Conservation (phyloP, 2,329 filamentous ascomycete genomes). For the Neodidymelliopsis sp. region DNA sequence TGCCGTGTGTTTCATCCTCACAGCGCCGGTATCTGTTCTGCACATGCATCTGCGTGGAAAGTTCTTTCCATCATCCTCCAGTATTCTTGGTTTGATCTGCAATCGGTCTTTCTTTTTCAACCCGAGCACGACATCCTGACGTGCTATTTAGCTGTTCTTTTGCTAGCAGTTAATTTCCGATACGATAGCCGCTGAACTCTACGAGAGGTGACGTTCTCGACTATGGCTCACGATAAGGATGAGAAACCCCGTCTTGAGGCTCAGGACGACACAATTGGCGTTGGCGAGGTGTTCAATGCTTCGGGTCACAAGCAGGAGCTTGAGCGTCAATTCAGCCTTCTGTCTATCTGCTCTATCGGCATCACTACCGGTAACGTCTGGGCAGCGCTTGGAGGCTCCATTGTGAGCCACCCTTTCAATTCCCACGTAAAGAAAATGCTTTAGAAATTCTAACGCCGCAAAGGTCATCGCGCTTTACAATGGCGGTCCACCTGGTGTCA, state of each 20-base stretch:
- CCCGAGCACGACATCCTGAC: not conserved
- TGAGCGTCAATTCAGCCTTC: slow-evolving; percentile 58
- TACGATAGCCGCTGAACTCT: not conserved
- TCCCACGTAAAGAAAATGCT: too few species aligned
- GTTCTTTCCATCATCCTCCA: not conserved
- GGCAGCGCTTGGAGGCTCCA: slow-evolving; percentile 57
- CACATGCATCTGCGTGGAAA: slow-evolving; percentile 3
- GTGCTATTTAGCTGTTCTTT: not conserved
- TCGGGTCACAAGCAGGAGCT: slow-evolving; percentile 62
- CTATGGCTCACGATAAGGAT: slow-evolving; percentile 10
- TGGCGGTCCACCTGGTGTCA: slow-evolving; percentile 56
- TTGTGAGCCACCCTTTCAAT: too few species aligned
- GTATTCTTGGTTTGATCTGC: slow-evolving; percentile 13
- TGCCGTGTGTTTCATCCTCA: not conserved
- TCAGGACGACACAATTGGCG: slow-evolving; percentile 31
- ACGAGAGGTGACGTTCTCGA: not conserved
- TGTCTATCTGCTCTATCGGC: slow-evolving; percentile 57
- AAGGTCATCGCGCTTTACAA: slow-evolving; percentile 54
- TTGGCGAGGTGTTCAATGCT: slow-evolving; percentile 55
- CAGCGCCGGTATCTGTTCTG: slow-evolving; percentile 2
- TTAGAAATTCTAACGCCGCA: too few species aligned
- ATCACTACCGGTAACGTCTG: slow-evolving; percentile 55
- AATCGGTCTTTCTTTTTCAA: slow-evolving; percentile 1
- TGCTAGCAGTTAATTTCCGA: not conserved
- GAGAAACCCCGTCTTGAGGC: slow-evolving; percentile 23